These are phyloP conservation scores for Tolypocladium nubicola DNA, from an alignment of 2,329 filamentous ascomycete genomes.

Conservation along the genomic window DNA sequence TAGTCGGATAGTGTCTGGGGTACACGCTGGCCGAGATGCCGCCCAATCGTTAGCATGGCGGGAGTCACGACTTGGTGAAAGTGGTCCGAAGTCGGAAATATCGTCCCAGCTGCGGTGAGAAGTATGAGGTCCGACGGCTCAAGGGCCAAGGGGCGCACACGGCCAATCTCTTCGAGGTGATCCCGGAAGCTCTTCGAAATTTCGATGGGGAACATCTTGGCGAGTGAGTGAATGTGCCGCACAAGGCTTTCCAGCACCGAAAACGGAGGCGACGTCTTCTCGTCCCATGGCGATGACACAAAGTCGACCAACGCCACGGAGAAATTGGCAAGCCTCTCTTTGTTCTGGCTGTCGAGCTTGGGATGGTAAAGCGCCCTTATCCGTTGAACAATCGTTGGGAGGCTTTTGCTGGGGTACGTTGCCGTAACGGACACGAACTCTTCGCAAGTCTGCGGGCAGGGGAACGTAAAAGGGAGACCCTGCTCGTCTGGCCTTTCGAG, in stretches of 20 bases:
- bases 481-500: constrained; percentile 34
- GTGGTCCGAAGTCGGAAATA: constrained; percentile 93
- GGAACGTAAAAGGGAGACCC: constrained; percentile 71
- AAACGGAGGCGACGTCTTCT: constrained; percentile 44
- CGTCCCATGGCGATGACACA: constrained; percentile 36
- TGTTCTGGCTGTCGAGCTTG: constrained; percentile 75
- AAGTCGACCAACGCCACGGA: constrained; percentile 55
- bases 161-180: constrained; percentile 51
- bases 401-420: constrained; percentile 49
- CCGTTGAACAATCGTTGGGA: constrained; percentile 74
- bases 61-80: constrained; percentile 94
- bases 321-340: constrained; percentile 65
- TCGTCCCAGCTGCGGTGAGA: constrained; percentile 71
- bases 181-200: constrained; percentile 68
- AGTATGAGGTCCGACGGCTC: constrained; percentile 65
- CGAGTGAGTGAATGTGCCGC: constrained; percentile 85
- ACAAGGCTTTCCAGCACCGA: constrained; percentile 66
- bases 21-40: constrained; percentile 71
- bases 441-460: constrained; percentile 68
- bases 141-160: constrained; percentile 38
- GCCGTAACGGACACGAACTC: constrained; percentile 61
- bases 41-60: constrained; percentile 71
- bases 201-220: constrained; percentile 71
- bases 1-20: constrained; percentile 57
- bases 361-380: constrained; percentile 90